Evolutionary conservation across 2,329 filamentous ascomycete species (phyloP).

Genomic region (Colletotrichum agaves): DNA sequence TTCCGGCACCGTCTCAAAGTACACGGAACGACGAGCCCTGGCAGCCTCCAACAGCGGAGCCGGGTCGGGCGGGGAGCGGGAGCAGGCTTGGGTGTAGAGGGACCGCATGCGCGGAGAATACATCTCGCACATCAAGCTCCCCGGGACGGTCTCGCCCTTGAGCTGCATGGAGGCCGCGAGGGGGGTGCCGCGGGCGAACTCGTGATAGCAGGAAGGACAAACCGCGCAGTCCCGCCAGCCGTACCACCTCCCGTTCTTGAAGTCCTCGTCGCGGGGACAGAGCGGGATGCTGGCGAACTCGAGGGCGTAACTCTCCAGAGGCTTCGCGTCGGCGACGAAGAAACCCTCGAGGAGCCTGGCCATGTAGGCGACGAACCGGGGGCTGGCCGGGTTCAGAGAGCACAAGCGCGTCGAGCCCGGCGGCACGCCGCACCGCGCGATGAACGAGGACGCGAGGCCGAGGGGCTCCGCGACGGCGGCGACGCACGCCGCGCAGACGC

Average conservation of each 20-base stretch:
- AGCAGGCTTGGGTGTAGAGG: conserved; percentile 46
- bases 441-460: conserved; percentile 45
- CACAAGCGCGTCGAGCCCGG: conserved; percentile 43
- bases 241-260: conserved; percentile 45
- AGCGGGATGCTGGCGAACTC: conserved; percentile 45
- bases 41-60: conserved; percentile 42
- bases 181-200: conserved; percentile 44
- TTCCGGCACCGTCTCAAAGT: conserved; percentile 46
- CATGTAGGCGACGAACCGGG: conserved; percentile 42
- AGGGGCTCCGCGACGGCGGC: conserved; percentile 46
- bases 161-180: conserved; percentile 46
- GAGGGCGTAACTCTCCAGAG: conserved; percentile 44
- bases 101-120: conserved; percentile 51
- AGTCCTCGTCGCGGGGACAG: conserved; percentile 43
- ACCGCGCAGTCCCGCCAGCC: conserved; percentile 50
- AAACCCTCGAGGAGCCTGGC: conserved; percentile 43
- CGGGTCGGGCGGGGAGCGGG: conserved; percentile 38
- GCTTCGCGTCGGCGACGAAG: conserved; percentile 41
- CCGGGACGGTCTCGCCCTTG: conserved; percentile 38
- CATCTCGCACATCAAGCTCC: conserved; percentile 48
- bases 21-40: conserved; percentile 44
- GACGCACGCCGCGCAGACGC: conserved; percentile 50
- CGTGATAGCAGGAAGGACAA: conserved; percentile 50
- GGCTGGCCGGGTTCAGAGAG: conserved; percentile 47
- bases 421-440: conserved; percentile 38